These are phyloP conservation scores for Sporothrix globosa DNA, from an alignment of 2,329 filamentous ascomycete genomes.

Conservation along the genomic window DNA sequence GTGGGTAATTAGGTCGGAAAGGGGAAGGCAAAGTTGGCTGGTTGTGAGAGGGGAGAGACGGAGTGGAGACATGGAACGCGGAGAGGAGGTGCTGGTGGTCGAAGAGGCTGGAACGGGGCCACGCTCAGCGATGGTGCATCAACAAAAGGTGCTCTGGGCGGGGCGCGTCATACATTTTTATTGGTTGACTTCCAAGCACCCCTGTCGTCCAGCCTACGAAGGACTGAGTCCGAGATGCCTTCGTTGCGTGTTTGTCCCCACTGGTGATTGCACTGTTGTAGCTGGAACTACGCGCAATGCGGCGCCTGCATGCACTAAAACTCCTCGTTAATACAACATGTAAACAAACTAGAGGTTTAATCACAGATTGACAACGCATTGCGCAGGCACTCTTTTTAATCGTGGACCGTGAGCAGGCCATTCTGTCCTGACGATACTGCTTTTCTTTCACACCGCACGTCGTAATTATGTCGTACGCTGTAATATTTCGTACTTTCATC, in stretches of 20 bases:
- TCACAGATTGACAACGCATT: constrained; percentile 24
- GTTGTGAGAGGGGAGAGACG: constrained; percentile 22
- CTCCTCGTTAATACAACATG: neutral
- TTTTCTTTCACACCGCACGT: neutral
- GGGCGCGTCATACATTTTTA: neutral
- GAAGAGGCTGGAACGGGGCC: constrained; percentile 4
- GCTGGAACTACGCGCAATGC: constrained; percentile 23
- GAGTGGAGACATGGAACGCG: constrained; percentile 20
- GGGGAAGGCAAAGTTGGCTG: constrained; percentile 29
- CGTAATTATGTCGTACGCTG: neutral
- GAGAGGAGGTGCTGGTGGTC: constrained; percentile 14
- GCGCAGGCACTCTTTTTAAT: neutral
- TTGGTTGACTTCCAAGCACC: constrained; percentile 5
- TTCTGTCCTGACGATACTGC: neutral
- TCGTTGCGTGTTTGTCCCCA: neutral
- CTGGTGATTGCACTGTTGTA: constrained; percentile 10
- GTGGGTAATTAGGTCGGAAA: constrained; percentile 27
- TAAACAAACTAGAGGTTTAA: constrained; percentile 25
- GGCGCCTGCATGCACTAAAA: constrained; percentile 9
- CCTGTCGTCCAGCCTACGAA: constrained; percentile 8
- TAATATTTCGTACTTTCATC: neutral
- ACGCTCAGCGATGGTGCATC: constrained; percentile 6
- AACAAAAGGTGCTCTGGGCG: constrained; percentile 23
- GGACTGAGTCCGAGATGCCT: neutral
- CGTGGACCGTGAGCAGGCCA: neutral